Base-by-base conservation (phyloP, 768 basidiomycete species). In the Phlegmacium glaucopus region DNA sequence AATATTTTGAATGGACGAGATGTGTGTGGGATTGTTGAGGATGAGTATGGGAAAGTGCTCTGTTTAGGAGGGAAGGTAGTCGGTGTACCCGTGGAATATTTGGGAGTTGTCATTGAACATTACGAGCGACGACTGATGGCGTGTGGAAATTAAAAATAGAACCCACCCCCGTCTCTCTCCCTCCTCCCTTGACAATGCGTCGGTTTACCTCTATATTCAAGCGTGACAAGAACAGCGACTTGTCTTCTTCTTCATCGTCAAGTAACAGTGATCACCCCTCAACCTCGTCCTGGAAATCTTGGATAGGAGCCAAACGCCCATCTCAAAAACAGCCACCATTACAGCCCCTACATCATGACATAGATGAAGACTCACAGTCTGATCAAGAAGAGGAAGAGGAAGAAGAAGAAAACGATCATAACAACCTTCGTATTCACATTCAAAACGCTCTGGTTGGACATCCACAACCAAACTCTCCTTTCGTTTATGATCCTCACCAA, bases 1-100 rank as follows among this genome's bases (percentile, higher is more conserved):
- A 69, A 69, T 41, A 77, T 91, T 40, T 90, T 82, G 68, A 72
- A 80, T 28, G 68, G 75, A n/a, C 70, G 71, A n/a, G 93, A 93
- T 54, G 68, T 79, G 42, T 66, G 79, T 22, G 90, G 90, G 28
- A 66, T 67, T 5, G 49, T 87, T 25, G 72, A 79, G 3, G 66
- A 58, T 4, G 79, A 79, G 39, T 79, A 79, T 51, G 70, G 68
- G 27, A 43, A 61, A 34, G 72, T 93, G 8, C 47, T 90, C 0
- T 60, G 61, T 16, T 72, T 75, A 15, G 84, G 72, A 0, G 79
- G 77, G 6, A 45, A 60, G 35, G 81, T 83, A 71, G 64, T 75
- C 1, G 85, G 88, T 1, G 76, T 85, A 5, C 64, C 66, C 1
- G 65, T 62, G 16, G 76, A 78, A 43, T 74, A 79, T 50, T 36